These are phyloP conservation scores for Mytilinidion resinicola DNA, from an alignment of 495 filamentous ascomycete species.

Conservation along the genomic window DNA sequence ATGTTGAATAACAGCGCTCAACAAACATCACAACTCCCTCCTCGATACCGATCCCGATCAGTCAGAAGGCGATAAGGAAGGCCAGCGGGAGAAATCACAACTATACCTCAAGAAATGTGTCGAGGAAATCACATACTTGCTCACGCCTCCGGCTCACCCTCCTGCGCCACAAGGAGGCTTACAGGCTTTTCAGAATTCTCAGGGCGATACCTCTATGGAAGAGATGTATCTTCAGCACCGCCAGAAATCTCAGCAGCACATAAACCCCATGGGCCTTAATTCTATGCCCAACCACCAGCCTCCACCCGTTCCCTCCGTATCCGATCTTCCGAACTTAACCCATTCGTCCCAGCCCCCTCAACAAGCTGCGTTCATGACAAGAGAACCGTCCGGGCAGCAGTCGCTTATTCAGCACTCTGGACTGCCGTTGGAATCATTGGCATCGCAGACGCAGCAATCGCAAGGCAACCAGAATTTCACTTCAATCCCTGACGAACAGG, in stretches of 20 bases:
- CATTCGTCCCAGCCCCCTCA: slow-evolving; percentile 17
- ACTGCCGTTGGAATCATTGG: slow-evolving; percentile 2
- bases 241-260: slow-evolving; percentile 23
- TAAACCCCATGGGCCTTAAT: slow-evolving; percentile 28
- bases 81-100: slow-evolving; percentile 37
- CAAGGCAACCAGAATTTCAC: slow-evolving; percentile 28
- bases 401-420: slow-evolving; percentile 11
- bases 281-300: slow-evolving; percentile 53
- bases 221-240: slow-evolving; percentile 41
- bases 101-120: slow-evolving; percentile 40
- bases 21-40: slow-evolving; percentile 39
- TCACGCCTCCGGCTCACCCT: slow-evolving; percentile 42
- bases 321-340: slow-evolving; percentile 35
- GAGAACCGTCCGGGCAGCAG: slow-evolving; percentile 26
- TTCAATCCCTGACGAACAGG: slow-evolving; percentile 47
- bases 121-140: slow-evolving; percentile 42
- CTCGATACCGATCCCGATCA: slow-evolving; percentile 32
- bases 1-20: slow-evolving; percentile 14
- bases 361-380: slow-evolving; percentile 27
- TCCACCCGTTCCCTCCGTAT: slow-evolving; percentile 39
- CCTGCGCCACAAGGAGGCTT: slow-evolving; percentile 32
- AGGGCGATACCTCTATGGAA: slow-evolving; percentile 33
- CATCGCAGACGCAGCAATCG: slow-evolving; percentile 8
- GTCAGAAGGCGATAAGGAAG: slow-evolving; percentile 35
- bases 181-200: slow-evolving; percentile 25